Evolutionary conservation across 257 asterid genomes (phyloP), one percentile per base, ranked within the genome.

Genomic region (Ajuga chamaepitys): DNA sequence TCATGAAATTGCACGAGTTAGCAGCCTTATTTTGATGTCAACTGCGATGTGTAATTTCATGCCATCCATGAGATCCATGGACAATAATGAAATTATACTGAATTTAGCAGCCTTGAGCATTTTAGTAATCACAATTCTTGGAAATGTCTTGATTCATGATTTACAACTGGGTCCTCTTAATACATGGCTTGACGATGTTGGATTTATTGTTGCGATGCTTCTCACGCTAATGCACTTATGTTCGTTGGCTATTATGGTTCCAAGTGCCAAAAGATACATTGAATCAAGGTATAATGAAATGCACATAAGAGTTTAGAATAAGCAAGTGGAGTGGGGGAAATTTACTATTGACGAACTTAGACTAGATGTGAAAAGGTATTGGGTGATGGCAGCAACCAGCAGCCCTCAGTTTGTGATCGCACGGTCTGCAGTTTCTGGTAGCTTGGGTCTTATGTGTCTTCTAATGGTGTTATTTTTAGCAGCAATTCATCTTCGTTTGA

Each of bases 401-500:
- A 24, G 54, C 47, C 82, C 76, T n/a, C 76, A 73, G 41, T 77
- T 73, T 57, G 70, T 77, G 32, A 64, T 77, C 4, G 63, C 78
- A 13, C 72, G 82, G 4, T 77, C 75, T 3, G 70, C 14, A 14
- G 45, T 50, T 11, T 62, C 28, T 13, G n/a, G 48, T 5, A 0
- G 66, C 38, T 57, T 73, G 3, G 61, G 70, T 3, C n/a, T 47
- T 0, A 63, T 71, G 9, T 66, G 57, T 51, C 24, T 34, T 25
- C 2, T 10, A 2, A 1, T 37, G 4, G 5, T 16, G 1, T 1
- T 2, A 11, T 1, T 11, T 50, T 5, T 4, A 4, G 17, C 8
- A 20, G 25, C 4, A 1, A 30, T 4, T 4, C 37, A 30, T n/a
- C 4, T 30, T 30, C 37, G 4, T 0, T 1, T 30, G 5, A n/a